Evolutionary conservation across 306 rosid species (phyloP), one percentile per base, ranked within the genome.

Genomic region (Inga laurina): DNA sequence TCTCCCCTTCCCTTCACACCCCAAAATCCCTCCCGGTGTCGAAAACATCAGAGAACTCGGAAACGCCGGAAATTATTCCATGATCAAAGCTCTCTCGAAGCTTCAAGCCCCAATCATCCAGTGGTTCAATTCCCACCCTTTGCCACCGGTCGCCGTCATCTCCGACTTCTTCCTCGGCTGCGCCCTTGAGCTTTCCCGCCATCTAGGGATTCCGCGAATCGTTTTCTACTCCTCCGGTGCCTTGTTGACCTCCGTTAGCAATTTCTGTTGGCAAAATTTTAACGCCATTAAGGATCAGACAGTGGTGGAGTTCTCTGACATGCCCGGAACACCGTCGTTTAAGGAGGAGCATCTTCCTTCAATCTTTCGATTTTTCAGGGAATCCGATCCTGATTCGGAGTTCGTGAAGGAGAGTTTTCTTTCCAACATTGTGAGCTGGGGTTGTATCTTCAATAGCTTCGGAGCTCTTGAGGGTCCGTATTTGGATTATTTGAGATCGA

Each of bases 161-260:
- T 89, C 94, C 10, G 94, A 91, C 67, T 87, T 85, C 90, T 89
- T 91, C 71, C 89, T 91, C 11, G 92, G 90, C 39, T 84, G 88
- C 87, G 87, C 92, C 6, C 85, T 83, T 7, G 46, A 13, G 7
- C 75, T 91, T 5, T 77, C 91, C 46, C 78, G 44, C 49, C 83
- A 67, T 16, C 82, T 90, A 16, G 65, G n/a, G 15, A 82, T 88
- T 10, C 89, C 92, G 1, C 80, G 89, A 10, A 59, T 90, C 41
- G 70, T 41, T 3, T 90, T 87, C 61, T 76, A 59, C 87, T 73
- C 89, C 8, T 0, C 11, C 2, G 5, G 83, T 2, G 83, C 89
- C 0, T 61, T 76, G 4, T 35, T 78, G 32, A 12, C 85, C 74
- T 44, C 73, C 7, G 74, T 90, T 45, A 2, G 2, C 0, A 46